Evolutionary conservation across 495 filamentous ascomycete species (phyloP).

Genomic region (Aspergillus conjunctus): DNA sequence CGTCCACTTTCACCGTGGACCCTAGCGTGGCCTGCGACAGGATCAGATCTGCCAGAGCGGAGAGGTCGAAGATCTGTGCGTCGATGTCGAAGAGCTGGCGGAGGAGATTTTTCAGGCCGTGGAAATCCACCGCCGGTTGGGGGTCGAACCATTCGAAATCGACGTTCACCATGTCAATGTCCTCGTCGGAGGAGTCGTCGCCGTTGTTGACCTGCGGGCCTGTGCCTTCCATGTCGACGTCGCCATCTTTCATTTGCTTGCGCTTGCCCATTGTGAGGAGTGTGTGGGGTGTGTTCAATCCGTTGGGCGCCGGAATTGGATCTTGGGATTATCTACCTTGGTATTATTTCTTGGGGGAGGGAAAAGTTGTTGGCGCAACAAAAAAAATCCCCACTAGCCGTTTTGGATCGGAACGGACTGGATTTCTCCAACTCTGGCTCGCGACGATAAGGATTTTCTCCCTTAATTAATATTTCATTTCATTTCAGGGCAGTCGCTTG

Average conservation of each 20-base stretch:
- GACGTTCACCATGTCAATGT: conserved; percentile 87
- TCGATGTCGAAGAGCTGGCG: conserved; percentile 95
- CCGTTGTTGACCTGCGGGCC: conserved; percentile 31
- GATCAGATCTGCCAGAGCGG: conserved; percentile 82
- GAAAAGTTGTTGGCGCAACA: not conserved
- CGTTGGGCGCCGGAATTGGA: not conserved
- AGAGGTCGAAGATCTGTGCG: conserved; percentile 79
- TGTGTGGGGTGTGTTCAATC: conserved; percentile 4
- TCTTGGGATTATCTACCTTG: not conserved
- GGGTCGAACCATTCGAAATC: conserved; percentile 99
- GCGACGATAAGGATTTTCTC: too few relatives aligned
- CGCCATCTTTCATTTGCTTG: conserved; percentile 49
- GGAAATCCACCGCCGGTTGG: conserved; percentile 85
- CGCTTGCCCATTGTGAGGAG: conserved; percentile 51
- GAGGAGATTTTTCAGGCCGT: conserved; percentile 87
- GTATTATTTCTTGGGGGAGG: too few relatives aligned
- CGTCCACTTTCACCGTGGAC: conserved; percentile 93
- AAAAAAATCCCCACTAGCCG: conserved; percentile 11
- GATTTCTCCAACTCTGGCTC: not conserved
- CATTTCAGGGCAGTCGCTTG: too few relatives aligned
- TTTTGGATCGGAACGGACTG: not conserved
- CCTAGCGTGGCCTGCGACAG: conserved; percentile 86
- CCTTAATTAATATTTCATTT: too few relatives aligned
- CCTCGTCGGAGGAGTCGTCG: conserved; percentile 53
- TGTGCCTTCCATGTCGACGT: conserved; percentile 48